Conservation (phyloP, 1,284 basidiomycete species). For the Malassezia furfur region DNA sequence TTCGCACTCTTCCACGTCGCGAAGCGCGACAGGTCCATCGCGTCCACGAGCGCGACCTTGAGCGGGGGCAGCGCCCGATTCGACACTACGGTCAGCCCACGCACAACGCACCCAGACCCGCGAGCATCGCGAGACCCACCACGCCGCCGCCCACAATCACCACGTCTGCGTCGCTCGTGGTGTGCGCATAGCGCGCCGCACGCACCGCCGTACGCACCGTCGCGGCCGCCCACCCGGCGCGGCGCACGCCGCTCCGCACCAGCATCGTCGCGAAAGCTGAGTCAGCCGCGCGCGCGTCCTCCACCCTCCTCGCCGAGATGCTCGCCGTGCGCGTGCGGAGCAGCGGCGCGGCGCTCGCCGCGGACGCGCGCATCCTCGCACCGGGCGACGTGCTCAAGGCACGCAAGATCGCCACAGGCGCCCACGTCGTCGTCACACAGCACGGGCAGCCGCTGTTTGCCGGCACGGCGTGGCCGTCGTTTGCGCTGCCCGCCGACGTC, state of each 20-base stretch:
- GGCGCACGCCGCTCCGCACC: neutral
- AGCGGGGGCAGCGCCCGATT: constrained; percentile 6
- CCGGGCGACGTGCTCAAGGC: constrained; percentile 60
- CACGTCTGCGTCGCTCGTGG: constrained; percentile 19
- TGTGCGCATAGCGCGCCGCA: neutral
- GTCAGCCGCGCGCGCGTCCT: neutral
- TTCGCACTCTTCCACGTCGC: constrained; percentile 23
- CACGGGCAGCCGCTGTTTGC: constrained; percentile 19
- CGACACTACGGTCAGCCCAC: constrained; percentile 15
- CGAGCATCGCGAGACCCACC: constrained; percentile 34
- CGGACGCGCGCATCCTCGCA: constrained; percentile 55
- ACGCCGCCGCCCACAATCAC: constrained; percentile 45
- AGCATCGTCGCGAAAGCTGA: neutral
- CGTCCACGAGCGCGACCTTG: constrained; percentile 34
- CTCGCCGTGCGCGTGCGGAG: constrained; percentile 1
- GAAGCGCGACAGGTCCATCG: constrained; percentile 25
- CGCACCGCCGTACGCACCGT: neutral
- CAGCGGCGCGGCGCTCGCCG: neutral
- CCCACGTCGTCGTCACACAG: constrained; percentile 56
- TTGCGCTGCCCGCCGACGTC: constrained; percentile 23
- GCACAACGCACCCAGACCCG: constrained; percentile 2
- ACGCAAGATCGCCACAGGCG: constrained; percentile 61
- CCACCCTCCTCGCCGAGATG: neutral
- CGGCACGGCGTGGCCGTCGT: constrained; percentile 40
- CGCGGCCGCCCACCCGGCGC: neutral